A percentile compares a stretch with the other conserved stretches of the same genome.
These are phyloP conservation scores for Podospora conica DNA, from an alignment of 495 filamentous ascomycete species.

Conservation along the genomic window DNA sequence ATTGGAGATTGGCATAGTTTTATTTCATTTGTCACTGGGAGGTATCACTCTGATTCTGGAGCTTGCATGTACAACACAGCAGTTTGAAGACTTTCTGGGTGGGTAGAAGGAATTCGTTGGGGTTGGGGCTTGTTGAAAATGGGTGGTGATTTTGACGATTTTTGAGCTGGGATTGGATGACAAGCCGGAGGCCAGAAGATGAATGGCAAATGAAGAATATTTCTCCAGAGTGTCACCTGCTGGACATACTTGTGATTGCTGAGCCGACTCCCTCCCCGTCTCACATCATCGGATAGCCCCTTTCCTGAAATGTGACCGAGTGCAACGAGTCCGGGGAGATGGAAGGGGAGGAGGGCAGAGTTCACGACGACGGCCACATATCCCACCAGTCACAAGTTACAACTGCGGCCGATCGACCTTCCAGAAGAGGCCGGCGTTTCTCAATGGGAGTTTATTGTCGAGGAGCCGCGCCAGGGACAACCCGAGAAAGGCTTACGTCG, in stretches of 20 bases:
- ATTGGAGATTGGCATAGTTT: not conserved
- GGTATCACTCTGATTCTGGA: not conserved
- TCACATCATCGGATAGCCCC: not conserved
- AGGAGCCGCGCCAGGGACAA: not conserved
- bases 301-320: not conserved
- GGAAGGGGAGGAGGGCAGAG: not conserved
- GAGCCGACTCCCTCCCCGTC: not conserved
- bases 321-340: not conserved
- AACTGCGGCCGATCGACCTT: not conserved
- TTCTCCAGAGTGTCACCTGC: not conserved
- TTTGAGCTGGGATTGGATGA: not conserved
- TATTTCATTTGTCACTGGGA: not conserved
- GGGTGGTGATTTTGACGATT: not conserved
- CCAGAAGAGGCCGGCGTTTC: not conserved
- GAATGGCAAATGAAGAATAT: not conserved
- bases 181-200: not conserved
- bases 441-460: not conserved
- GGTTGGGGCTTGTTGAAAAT: not conserved
- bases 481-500: slow-evolving; percentile 1
- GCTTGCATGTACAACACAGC: not conserved
- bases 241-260: not conserved
- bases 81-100: not conserved
- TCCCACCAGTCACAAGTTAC: not conserved
- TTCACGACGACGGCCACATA: not conserved
- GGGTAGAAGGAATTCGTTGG: not conserved